Evolutionary conservation across 441 rosid genomes (phyloP), one percentile per base, ranked within the genome.

Genomic region (Theobroma grandiflorum): DNA sequence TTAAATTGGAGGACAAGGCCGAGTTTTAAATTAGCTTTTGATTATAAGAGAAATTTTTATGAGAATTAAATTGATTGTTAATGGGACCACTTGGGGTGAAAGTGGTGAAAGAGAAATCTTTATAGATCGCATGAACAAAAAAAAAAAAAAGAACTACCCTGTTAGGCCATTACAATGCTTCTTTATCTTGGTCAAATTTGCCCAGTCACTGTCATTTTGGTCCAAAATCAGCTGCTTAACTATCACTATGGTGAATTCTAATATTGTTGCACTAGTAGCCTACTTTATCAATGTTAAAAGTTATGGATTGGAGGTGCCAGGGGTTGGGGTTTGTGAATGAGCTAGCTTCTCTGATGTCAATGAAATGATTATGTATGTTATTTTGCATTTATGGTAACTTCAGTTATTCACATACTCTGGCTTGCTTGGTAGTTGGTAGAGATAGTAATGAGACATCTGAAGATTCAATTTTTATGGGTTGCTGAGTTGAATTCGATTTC

Each of bases 361-460:
- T 42, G 67, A 38, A 58, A 15, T 58, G 53, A 9, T 74, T 42
- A 58, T 42, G 12, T 58, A 57, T 57, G 38, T 38, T 55, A 73
- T 73, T 73, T 38, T 72, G 64, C 49, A 10, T 72, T 18, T 53
- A 72, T 57, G 63, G 50, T 55, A 11, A 53, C 76, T 72, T 20
- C 11, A 49, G 22, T 16, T 37, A 4, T 52, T 72, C 49, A 9
- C 9, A n/a, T 35, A 18, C 49, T 37, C 47, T 53, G 43, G 76
- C 76, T 35, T 53, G 64, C 76, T 53, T 72, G 75, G 35, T 71
- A 50, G 20, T 49, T 47, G 57, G 45, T 72, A 33, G 62, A 52
- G 6, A 20, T 55, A 37, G 42, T 49, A 49, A 70, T 70, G 42
- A 31, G 31, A 31, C 63, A 35, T 53, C 18, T 72, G 31, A n/a